phyloP scores from a whole-genome alignment of 2,329 filamentous ascomycete genomes.

The Fusarium nygamai region DNA sequence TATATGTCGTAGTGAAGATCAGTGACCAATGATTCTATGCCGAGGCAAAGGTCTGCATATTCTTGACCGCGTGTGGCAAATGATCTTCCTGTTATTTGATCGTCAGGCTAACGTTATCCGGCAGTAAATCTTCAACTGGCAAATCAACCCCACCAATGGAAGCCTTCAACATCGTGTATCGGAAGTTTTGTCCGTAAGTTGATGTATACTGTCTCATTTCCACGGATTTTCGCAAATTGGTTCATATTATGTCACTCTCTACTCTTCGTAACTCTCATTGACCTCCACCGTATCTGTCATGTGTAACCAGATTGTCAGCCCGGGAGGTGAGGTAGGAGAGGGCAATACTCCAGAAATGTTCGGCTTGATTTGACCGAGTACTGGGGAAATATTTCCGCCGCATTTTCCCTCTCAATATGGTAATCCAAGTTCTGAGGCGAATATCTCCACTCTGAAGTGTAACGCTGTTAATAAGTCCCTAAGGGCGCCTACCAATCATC shows the following conservation, averaged over 20 bases:
- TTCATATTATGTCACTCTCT: no score
- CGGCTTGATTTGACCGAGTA: not conserved
- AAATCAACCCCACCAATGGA: not conserved
- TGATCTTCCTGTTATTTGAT: not conserved
- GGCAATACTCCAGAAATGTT: not conserved
- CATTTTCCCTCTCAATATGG: not conserved
- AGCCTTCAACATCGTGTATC: fast-evolving
- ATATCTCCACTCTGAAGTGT: not conserved
- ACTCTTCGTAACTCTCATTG: no score
- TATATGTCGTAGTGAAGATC: fast-evolving
- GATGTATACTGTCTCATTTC: not conserved
- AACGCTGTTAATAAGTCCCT: not conserved
- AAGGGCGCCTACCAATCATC: not conserved
- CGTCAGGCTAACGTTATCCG: not conserved
- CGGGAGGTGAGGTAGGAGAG: no score
- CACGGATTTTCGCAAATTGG: not conserved
- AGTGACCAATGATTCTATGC: fast-evolving
- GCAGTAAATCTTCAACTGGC: not conserved
- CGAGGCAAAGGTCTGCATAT: fast-evolving
- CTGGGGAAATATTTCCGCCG: not conserved
- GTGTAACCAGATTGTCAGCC: no score
- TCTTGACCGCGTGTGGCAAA: not conserved
- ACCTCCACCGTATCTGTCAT: not conserved
- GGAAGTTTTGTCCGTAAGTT: not conserved
- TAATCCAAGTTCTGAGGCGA: not conserved